These are phyloP conservation scores for Fraxinus quadrangulata DNA, from an alignment of 257 asterid genomes.

Conservation along the genomic window DNA sequence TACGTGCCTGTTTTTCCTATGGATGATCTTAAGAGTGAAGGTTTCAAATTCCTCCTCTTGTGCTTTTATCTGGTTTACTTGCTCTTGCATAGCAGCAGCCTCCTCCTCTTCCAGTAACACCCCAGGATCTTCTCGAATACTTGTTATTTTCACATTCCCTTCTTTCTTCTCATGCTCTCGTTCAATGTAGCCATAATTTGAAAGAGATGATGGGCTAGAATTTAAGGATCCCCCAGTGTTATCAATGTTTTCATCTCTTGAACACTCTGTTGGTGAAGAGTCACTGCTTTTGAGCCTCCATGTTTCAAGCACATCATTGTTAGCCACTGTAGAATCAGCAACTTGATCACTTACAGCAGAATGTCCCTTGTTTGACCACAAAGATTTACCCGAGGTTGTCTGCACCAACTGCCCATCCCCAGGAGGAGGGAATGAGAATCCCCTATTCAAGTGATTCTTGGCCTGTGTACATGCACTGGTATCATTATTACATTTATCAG, in stretches of 20 bases:
- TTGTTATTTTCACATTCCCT: slow-evolving; percentile 41
- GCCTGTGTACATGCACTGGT: slow-evolving; percentile 43
- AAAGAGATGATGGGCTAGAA: slow-evolving; percentile 82
- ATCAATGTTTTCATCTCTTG: slow-evolving; percentile 58
- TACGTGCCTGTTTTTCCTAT: slow-evolving; percentile 88
- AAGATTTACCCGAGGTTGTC: slow-evolving; percentile 51
- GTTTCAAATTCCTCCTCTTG: slow-evolving; percentile 99
- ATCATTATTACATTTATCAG: slow-evolving; percentile 54
- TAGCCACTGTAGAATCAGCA: slow-evolving; percentile 46
- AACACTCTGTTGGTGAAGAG: slow-evolving; percentile 69
- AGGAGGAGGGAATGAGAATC: slow-evolving; percentile 92
- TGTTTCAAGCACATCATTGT: slow-evolving; percentile 62
- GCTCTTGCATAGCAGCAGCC: slow-evolving; percentile 95
- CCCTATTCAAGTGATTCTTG: slow-evolving; percentile 58
- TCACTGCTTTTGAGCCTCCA: slow-evolving; percentile 66
- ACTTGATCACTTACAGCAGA: slow-evolving; percentile 52
- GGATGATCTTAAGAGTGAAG: slow-evolving; percentile 85
- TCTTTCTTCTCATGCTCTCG: slow-evolving; percentile 54
- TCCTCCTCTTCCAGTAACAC: slow-evolving; percentile 81
- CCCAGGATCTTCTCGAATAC: slow-evolving; percentile 60
- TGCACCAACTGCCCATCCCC: slow-evolving; percentile 65
- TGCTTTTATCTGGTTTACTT: slow-evolving; percentile 91
- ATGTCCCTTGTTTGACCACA: slow-evolving; percentile 68
- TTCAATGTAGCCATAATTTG: slow-evolving; percentile 68
- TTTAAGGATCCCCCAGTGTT: slow-evolving; percentile 61